Evolutionary conservation across 2,329 filamentous ascomycete species (phyloP).

Genomic region (Hymenotorrendiella dingleyae): DNA sequence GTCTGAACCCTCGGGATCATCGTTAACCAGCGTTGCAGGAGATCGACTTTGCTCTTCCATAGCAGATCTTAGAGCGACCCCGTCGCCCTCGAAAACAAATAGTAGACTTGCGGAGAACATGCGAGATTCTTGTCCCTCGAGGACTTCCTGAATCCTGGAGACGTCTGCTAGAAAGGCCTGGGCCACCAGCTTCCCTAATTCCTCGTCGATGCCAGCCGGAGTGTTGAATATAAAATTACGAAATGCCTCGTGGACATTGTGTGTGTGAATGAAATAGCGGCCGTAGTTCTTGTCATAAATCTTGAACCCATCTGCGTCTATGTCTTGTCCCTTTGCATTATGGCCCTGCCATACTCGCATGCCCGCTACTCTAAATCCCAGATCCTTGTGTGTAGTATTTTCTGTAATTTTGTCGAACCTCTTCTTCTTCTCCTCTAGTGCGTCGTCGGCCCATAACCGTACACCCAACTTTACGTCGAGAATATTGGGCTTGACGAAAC

Average conservation of each 20-base stretch:
- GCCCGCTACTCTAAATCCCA: constrained; percentile 59
- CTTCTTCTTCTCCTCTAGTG: constrained; percentile 50
- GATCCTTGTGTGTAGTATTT: constrained; percentile 53
- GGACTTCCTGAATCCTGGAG: constrained; percentile 44
- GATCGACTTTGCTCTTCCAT: constrained; percentile 32
- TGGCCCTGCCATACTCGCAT: constrained; percentile 59
- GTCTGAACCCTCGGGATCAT: constrained; percentile 30
- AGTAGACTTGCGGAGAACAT: constrained; percentile 55
- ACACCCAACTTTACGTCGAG: constrained; percentile 88
- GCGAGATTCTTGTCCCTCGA: constrained; percentile 51
- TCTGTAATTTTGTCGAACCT: constrained; percentile 54
- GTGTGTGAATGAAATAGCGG: constrained; percentile 43
- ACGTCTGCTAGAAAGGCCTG: constrained; percentile 49
- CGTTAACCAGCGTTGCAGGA: constrained; percentile 21
- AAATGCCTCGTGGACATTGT: constrained; percentile 50
- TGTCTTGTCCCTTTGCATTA: constrained; percentile 46
- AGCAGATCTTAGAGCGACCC: constrained; percentile 40
- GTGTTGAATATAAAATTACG: constrained; percentile 53
- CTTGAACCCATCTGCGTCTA: constrained; percentile 47
- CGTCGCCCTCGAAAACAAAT: constrained; percentile 61
- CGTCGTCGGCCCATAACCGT: constrained; percentile 77
- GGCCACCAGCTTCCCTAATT: constrained; percentile 50
- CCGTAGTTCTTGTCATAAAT: constrained; percentile 61
- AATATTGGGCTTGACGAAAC: constrained; percentile 81
- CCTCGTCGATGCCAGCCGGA: constrained; percentile 51